Conservation (phyloP, 202 grass and related monocot species). For the Zoysia matrella region DNA sequence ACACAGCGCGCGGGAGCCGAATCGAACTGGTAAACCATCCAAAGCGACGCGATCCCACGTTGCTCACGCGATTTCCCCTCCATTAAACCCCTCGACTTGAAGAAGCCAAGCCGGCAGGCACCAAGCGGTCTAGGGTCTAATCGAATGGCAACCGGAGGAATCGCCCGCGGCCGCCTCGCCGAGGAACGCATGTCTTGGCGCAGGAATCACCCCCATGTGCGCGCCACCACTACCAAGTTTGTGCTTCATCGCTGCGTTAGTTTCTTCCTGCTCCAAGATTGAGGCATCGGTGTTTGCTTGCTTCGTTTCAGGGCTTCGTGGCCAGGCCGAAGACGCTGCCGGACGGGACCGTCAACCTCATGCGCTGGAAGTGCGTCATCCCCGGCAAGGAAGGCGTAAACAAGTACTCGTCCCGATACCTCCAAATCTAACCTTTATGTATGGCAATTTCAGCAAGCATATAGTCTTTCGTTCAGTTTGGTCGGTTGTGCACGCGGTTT, state of each 20-base stretch:
- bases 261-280: background rate
- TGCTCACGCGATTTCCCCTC: background rate
- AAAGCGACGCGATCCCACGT: background rate
- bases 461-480: too few species aligned
- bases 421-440: too few species aligned
- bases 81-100: background rate
- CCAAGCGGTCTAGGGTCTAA: background rate
- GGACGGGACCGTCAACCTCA: slow-evolving; percentile 79
- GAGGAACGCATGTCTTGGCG: slow-evolving; percentile 90
- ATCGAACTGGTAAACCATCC: background rate
- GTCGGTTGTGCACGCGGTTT: too few species aligned
- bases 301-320: slow-evolving; percentile 69
- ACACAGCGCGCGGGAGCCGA: background rate
- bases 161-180: slow-evolving; percentile 75
- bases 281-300: background rate
- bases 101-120: background rate
- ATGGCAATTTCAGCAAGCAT: too few species aligned
- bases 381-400: slow-evolving; percentile 82
- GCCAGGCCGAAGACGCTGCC: slow-evolving; percentile 70
- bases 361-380: slow-evolving; percentile 77
- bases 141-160: slow-evolving; percentile 63
- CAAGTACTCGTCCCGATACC: background rate
- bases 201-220: slow-evolving; percentile 82
- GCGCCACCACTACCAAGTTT: background rate
- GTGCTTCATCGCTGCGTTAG: background rate